Conservation (phyloP, 352 stramenopile species). For the Plasmopara halstedii region DNA sequence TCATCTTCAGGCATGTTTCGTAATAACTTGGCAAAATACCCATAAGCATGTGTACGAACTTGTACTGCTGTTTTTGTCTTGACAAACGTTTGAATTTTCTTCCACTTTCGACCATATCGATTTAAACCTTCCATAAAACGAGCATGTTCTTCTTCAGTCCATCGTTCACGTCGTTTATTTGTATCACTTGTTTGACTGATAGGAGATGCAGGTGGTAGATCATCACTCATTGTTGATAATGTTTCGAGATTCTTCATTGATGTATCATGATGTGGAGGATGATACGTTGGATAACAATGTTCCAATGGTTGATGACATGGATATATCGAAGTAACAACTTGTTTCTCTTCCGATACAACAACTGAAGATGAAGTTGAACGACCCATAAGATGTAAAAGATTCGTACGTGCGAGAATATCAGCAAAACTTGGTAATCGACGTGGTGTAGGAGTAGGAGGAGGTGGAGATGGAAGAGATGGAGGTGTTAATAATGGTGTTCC, state of each 20-base stretch:
- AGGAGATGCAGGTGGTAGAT: conserved; percentile 28
- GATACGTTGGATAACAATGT: conserved; percentile 23
- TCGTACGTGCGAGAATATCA: conserved; percentile 57
- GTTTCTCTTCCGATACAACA: conserved; percentile 12
- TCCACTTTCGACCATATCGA: conserved; percentile 81
- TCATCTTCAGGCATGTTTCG: conserved; percentile 83
- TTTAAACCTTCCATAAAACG: conserved; percentile 84
- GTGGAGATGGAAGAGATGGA: conserved; percentile 14
- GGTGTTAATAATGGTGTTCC: conserved; percentile 13
- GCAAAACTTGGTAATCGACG: conserved; percentile 53
- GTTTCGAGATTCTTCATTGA: conserved; percentile 35
- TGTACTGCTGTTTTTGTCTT: conserved; percentile 83
- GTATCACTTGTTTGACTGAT: conserved; percentile 51
- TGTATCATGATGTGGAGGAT: conserved; percentile 19
- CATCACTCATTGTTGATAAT: conserved; percentile 13
- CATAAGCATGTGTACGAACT: conserved; percentile 80
- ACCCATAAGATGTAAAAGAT: conserved; percentile 53
- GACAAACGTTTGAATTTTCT: conserved; percentile 83
- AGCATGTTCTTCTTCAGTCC: conserved; percentile 77
- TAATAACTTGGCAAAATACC: conserved; percentile 81
- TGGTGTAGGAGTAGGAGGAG: conserved; percentile 10
- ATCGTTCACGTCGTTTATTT: conserved; percentile 72
- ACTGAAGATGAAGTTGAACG: conserved; percentile 21
- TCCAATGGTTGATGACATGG: conserved; percentile 9
- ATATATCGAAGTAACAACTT: conserved; percentile 13